Conservation (phyloP, 2,329 filamentous ascomycete species). For the Cytospora chrysosperma region DNA sequence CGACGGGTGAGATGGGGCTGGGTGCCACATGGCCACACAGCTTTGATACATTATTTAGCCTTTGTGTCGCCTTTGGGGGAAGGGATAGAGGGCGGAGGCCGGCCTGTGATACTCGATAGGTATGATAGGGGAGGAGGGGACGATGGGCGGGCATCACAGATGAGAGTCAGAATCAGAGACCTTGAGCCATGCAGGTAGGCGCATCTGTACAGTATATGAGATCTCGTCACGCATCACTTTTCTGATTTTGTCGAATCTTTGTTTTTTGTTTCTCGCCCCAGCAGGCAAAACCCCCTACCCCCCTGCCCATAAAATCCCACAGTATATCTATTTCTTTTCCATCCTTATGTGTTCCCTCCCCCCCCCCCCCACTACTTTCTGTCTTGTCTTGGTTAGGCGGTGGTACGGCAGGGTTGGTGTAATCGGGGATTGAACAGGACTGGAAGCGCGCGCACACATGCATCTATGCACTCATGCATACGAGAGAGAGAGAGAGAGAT, state of each 20-base stretch:
- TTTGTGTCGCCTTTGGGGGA: neutral
- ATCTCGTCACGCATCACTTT: constrained; percentile 27
- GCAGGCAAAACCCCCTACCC: no score
- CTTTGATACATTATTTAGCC: constrained; percentile 1
- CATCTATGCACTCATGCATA: neutral
- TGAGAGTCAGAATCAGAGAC: constrained; percentile 20
- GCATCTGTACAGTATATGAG: constrained; percentile 31
- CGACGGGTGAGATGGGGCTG: neutral
- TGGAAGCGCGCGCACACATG: neutral
- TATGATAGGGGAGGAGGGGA: neutral
- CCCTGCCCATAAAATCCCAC: no score
- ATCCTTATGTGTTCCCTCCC: no score
- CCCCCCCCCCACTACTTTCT: no score
- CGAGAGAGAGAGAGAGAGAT: neutral
- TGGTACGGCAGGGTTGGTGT: constrained; percentile 8
- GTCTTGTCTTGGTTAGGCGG: neutral
- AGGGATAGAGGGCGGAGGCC: no score
- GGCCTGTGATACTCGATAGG: neutral
- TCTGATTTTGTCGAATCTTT: neutral
- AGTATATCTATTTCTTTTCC: neutral
- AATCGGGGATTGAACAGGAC: neutral
- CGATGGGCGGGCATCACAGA: neutral
- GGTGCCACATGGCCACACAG: constrained; percentile 9
- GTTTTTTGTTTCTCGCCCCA: neutral
- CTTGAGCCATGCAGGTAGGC: constrained; percentile 28